Conservation (phyloP, 306 rosid species). For the Rosa chinensis region DNA sequence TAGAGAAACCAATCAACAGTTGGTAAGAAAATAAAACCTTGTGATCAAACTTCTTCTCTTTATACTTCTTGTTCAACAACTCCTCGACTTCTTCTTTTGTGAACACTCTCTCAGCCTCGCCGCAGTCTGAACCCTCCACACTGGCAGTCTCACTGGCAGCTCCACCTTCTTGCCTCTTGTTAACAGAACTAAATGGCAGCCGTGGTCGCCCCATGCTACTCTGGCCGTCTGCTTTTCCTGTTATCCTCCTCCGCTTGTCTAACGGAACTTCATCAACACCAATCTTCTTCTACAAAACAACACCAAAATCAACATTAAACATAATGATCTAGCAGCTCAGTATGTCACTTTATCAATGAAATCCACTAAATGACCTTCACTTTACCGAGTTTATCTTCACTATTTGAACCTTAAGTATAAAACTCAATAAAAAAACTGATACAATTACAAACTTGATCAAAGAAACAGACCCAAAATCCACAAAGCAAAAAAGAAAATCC, state of each 20-base stretch:
- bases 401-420: too few species aligned
- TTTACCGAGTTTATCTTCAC: too few species aligned
- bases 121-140: conserved; percentile 40
- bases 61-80: conserved; percentile 62
- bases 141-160: conserved; percentile 35
- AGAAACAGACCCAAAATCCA: background rate
- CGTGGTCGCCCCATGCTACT: conserved; percentile 10
- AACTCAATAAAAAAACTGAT: too few species aligned
- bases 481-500: background rate
- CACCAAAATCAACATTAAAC: background rate
- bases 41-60: conserved; percentile 54
- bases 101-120: conserved; percentile 41
- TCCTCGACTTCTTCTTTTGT: conserved; percentile 68
- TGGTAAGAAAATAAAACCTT: conserved; percentile 48
- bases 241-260: conserved; percentile 63
- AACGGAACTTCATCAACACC: conserved; percentile 46
- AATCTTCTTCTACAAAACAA: conserved; percentile 50
- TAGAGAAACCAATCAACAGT: background rate
- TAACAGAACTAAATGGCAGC: conserved; percentile 18
- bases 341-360: background rate
- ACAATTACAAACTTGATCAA: background rate
- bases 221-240: conserved; percentile 46
- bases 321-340: background rate
- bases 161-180: conserved; percentile 36
- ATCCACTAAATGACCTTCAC: background rate